Evolutionary conservation across 495 filamentous ascomycete species (phyloP).

Genomic region (Lindgomyces ingoldianus): DNA sequence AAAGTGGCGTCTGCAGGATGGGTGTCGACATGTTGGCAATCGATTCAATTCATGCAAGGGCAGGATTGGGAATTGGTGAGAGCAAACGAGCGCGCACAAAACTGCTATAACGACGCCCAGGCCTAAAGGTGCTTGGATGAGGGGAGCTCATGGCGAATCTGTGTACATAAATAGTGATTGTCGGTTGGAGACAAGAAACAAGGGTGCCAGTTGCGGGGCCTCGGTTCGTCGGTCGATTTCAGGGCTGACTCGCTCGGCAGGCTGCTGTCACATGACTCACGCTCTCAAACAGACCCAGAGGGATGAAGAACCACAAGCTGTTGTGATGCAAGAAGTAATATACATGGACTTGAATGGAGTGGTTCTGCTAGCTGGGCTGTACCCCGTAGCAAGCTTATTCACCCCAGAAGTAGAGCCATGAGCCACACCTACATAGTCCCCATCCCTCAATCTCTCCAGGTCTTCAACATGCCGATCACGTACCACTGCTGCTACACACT

Average conservation of each 20-base stretch:
- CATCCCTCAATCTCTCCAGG: no score
- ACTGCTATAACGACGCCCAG: not conserved
- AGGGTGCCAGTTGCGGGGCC: not conserved
- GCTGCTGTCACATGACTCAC: not conserved
- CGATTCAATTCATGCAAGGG: not conserved
- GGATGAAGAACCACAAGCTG: not conserved
- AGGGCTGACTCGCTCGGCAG: not conserved
- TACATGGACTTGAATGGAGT: constrained; percentile 2
- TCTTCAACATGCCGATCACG: no score
- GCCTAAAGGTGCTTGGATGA: not conserved
- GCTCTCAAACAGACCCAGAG: not conserved
- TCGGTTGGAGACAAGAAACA: no score
- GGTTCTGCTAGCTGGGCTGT: not conserved
- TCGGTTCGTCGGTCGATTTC: not conserved
- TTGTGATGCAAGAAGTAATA: not conserved
- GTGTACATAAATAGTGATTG: constrained; percentile 5
- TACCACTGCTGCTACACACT: no score
- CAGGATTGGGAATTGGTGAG: not conserved
- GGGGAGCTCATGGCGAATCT: constrained; percentile 1
- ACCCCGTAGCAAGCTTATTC: no score
- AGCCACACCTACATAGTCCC: no score
- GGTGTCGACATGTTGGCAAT: constrained; percentile 35
- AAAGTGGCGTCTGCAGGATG: constrained; percentile 72
- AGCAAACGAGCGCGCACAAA: not conserved
- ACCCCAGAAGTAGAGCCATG: no score